phyloP scores from a whole-genome alignment of 768 basidiomycete genomes.

The Russula griseocarnosa region DNA sequence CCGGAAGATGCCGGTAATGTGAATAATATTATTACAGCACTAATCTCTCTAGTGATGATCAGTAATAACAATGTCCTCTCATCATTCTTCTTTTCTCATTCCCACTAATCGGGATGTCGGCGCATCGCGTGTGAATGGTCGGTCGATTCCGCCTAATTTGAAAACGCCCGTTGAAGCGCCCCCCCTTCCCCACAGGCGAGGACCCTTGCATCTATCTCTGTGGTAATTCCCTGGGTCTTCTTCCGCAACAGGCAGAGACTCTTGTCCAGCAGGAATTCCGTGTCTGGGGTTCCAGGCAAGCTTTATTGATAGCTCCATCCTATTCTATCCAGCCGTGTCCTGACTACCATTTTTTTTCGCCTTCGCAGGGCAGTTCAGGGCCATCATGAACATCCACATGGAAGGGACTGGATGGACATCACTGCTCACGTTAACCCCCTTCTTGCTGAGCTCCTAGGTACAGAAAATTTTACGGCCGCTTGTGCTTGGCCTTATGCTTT shows the following conservation, averaged over 20 bases:
- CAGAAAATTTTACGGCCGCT: constrained; percentile 31
- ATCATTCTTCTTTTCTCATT: constrained; percentile 29
- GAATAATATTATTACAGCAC: no score
- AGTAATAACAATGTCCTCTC: background rate
- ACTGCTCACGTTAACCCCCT: constrained; percentile 66
- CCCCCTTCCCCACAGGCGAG: constrained; percentile 38
- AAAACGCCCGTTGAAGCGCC: constrained; percentile 18
- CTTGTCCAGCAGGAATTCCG: constrained; percentile 78
- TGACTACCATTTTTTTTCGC: constrained; percentile 15
- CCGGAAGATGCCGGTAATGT: background rate
- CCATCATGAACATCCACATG: constrained; percentile 86
- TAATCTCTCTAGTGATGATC: no score
- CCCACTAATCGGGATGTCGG: constrained; percentile 51
- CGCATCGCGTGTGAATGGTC: constrained; percentile 34
- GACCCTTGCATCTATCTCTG: constrained; percentile 77
- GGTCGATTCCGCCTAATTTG: constrained; percentile 19
- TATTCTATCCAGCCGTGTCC: constrained; percentile 27
- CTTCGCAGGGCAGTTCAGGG: constrained; percentile 71
- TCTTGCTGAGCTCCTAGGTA: constrained; percentile 81
- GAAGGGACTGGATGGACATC: constrained; percentile 77
- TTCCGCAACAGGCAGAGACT: constrained; percentile 66
- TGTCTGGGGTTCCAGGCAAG: constrained; percentile 74
- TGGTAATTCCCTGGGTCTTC: constrained; percentile 89
- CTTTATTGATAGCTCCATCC: constrained; percentile 17
- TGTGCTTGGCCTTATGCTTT: constrained; percentile 11